Evolutionary conservation across 2,329 filamentous ascomycete species (phyloP).

Genomic region (Fusarium devonianum): DNA sequence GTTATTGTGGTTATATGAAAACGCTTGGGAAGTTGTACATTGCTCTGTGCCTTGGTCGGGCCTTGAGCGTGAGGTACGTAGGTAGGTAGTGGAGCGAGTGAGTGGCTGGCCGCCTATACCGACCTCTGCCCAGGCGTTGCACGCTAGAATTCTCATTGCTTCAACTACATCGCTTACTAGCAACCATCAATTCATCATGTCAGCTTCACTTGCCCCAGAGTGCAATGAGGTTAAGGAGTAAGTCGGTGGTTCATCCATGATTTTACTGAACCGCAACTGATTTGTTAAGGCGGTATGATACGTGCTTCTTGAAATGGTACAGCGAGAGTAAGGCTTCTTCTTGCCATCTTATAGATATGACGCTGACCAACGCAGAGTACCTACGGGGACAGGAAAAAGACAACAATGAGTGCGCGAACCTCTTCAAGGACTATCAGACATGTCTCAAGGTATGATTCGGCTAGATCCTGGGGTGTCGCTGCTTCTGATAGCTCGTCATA

Average conservation of each 20-base stretch:
- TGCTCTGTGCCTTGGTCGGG: too few species aligned
- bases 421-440: slow-evolving; percentile 88
- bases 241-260: slow-evolving; percentile 40
- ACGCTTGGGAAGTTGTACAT: too few species aligned
- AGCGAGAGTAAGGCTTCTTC: slow-evolving; percentile 79
- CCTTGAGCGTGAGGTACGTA: too few species aligned
- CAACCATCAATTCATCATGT: slow-evolving; percentile 67
- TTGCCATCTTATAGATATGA: slow-evolving; percentile 17
- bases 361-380: slow-evolving; percentile 69
- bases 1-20: too few species aligned
- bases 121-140: slow-evolving; percentile 4
- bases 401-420: slow-evolving; percentile 81
- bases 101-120: slow-evolving; percentile 22
- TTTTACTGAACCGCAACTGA: background rate
- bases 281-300: slow-evolving; percentile 81
- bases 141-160: slow-evolving; percentile 29
- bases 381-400: slow-evolving; percentile 82
- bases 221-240: slow-evolving; percentile 97
- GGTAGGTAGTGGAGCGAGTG: slow-evolving; percentile 28
- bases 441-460: slow-evolving; percentile 74
- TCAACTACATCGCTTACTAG: slow-evolving; percentile 28
- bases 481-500: slow-evolving; percentile 11
- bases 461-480: background rate
- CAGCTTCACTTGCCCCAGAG: slow-evolving; percentile 90
- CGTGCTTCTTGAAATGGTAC: slow-evolving; percentile 99